Evolutionary conservation across 2,329 filamentous ascomycete genomes (phyloP), one percentile per base, ranked within the genome.

Genomic region (Clonostachys solani): DNA sequence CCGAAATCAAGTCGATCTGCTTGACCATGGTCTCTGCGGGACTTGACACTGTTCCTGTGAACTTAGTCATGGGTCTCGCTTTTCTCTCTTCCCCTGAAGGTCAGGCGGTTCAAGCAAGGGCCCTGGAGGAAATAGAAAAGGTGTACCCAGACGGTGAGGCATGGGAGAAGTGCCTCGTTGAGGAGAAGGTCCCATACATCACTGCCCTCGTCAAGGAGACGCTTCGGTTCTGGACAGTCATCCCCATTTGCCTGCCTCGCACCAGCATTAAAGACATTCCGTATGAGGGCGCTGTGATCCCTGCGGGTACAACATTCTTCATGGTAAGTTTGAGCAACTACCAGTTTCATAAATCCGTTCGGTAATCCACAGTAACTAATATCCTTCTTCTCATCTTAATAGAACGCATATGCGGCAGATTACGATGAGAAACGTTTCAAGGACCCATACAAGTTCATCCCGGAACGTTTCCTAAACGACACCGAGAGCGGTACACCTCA

Each of bases 11-110:
- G 64, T 88, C 86, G 4, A 89, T 94, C 54, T 89, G 88, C 60
- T 67, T 94, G 19, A 90, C 87, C 19, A 91, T 92, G 80, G 85
- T 92, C 0, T 87, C 84, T 2, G 89, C 87, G 0, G 89, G 89
- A 16, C 78, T 92, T 15, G 89, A 94, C 60, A 94, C 89, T 0
- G 84, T 94, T 2, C 86, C 89, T 0, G 86, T 83, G 12, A 92
- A 91, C 51, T 67, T 92, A 10, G 84, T 90, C 57, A 89, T 90
- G 85, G 84, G 84, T 12, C 80, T 92, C 41, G 89, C 86, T 3
- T 89, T 87, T 55, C 76, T 94, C 3, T 79, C 85, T n/a, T 83
- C 80, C 0, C 65, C 75, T 0, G 71, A 83, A 12, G 87, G 88
- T 13, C 84, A 87, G 54, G 72, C 75, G 4, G 85, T 92, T 50